Conservation (phyloP, 2,329 filamentous ascomycete species). For the Claviceps spartinae region DNA sequence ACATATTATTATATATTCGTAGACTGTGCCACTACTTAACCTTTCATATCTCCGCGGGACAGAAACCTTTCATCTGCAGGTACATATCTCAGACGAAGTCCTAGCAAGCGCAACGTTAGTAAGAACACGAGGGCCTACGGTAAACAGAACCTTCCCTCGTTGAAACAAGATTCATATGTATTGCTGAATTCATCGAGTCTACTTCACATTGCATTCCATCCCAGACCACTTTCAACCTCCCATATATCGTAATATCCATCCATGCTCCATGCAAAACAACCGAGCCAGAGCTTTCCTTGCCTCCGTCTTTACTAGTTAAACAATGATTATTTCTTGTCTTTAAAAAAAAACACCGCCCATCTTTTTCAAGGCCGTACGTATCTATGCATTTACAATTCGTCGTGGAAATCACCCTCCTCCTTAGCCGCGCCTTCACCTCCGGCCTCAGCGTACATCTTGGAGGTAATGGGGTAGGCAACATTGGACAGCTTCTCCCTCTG, state of each 20-base stretch:
- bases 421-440: conserved; percentile 40
- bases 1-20: no score
- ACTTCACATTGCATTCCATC: conserved; percentile 16
- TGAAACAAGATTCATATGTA: background rate
- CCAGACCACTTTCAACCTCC: conserved; percentile 6
- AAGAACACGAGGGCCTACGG: no score
- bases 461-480: conserved; percentile 96
- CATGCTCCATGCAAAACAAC: conserved; percentile 16
- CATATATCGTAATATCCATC: conserved; percentile 9
- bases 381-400: conserved; percentile 58
- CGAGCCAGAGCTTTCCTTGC: conserved; percentile 5
- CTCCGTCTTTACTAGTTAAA: background rate
- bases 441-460: conserved; percentile 76
- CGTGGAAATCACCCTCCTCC: conserved; percentile 61
- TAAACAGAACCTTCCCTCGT: no score
- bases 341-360: conserved; percentile 6
- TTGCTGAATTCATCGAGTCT: conserved; percentile 11
- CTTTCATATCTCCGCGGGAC: no score
- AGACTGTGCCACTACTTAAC: no score
- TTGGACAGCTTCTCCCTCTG: conserved; percentile 98
- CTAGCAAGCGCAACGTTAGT: no score
- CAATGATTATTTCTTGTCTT: background rate
- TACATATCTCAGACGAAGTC: no score
- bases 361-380: conserved; percentile 1
- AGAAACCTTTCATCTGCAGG: no score